These are phyloP conservation scores for Tephrocybe rancida DNA, from an alignment of 768 basidiomycete species.

Conservation along the genomic window DNA sequence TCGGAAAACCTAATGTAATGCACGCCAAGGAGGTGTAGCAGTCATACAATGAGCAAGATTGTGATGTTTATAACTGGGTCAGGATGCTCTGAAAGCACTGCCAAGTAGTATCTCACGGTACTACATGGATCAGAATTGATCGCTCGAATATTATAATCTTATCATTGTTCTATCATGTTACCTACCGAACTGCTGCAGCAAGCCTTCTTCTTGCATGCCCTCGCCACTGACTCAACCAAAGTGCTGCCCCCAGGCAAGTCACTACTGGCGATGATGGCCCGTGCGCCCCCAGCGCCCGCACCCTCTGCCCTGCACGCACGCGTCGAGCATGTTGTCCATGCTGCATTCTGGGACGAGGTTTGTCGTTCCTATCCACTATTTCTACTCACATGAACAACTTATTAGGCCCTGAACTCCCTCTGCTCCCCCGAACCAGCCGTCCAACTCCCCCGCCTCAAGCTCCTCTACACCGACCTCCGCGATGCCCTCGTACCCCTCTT, in stretches of 20 bases:
- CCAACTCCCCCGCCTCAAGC: constrained; percentile 61
- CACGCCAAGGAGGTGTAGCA: no score
- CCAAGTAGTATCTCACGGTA: no score
- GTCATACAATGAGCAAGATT: no score
- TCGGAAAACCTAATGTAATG: no score
- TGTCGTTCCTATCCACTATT: constrained; percentile 17
- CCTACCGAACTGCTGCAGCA: constrained; percentile 63
- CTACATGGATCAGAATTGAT: background rate
- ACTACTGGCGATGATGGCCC: constrained; percentile 60
- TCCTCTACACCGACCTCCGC: constrained; percentile 56
- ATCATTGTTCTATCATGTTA: constrained; percentile 25
- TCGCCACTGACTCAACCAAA: constrained; percentile 60
- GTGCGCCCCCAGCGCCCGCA: constrained; percentile 1
- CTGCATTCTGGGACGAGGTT: constrained; percentile 79
- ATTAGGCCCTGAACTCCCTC: constrained; percentile 56
- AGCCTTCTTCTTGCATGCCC: constrained; percentile 66
- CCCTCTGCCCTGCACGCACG: constrained; percentile 33
- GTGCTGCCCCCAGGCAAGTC: constrained; percentile 77
- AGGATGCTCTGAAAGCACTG: no score
- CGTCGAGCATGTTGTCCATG: constrained; percentile 57
- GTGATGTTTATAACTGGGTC: no score
- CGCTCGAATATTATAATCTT: background rate
- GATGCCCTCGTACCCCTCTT: constrained; percentile 58
- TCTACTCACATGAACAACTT: background rate
- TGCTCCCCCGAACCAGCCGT: constrained; percentile 58